Percentiles rank a stretch among this genome's conserved stretches.
These are phyloP conservation scores for Aspergillus ellipticus DNA, from an alignment of 495 filamentous ascomycete genomes.

Conservation along the genomic window DNA sequence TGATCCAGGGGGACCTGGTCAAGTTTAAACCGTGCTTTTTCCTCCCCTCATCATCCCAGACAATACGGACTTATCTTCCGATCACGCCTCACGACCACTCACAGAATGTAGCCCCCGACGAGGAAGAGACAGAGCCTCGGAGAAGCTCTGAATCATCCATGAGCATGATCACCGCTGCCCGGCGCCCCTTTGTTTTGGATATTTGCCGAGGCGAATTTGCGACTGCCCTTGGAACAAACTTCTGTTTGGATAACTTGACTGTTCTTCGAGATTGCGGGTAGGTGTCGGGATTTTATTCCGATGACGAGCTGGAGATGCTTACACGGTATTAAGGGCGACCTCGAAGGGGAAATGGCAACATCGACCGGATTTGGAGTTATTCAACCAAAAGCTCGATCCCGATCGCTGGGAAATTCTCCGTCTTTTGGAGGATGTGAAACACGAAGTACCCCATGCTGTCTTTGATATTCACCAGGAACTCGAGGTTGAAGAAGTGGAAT, in stretches of 20 bases:
- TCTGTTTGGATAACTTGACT: neutral
- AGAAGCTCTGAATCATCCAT: neutral
- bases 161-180: neutral
- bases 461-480: neutral
- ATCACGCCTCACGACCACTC: neutral
- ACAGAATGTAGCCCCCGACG: neutral
- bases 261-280: neutral
- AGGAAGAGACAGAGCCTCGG: neutral
- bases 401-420: neutral
- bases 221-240: neutral
- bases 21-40: neutral
- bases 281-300: neutral
- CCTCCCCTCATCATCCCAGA: neutral
- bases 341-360: neutral
- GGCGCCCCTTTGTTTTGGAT: neutral
- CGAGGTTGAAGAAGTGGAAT: neutral
- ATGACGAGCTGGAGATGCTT: neutral
- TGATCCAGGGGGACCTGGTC: neutral
- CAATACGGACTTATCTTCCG: neutral
- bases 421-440: neutral
- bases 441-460: neutral
- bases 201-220: neutral
- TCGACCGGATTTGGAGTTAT: neutral
- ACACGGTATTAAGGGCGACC: neutral
- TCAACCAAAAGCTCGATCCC: neutral